phyloP scores from a whole-genome alignment of 495 filamentous ascomycete species.

The Hypoxylon intermedium region DNA sequence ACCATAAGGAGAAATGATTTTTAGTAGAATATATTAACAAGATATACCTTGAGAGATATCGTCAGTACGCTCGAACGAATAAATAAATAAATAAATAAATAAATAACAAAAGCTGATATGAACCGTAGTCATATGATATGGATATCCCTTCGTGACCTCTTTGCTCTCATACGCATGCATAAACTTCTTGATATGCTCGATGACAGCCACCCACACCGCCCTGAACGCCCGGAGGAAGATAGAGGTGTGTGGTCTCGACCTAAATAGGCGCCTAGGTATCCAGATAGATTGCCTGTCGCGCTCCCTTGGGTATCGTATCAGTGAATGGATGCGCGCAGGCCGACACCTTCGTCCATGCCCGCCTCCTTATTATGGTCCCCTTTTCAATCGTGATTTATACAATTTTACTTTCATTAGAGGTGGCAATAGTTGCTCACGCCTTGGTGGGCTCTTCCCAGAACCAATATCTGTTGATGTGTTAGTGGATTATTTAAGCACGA shows the following conservation, averaged over 20 bases:
- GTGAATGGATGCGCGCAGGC: slow-evolving; percentile 2
- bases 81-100: background rate
- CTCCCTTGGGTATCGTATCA: background rate
- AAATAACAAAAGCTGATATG: slow-evolving; percentile 22
- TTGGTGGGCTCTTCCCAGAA: slow-evolving; percentile 30
- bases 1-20: background rate
- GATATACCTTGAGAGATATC: background rate
- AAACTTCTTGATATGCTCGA: background rate
- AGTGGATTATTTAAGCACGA: background rate
- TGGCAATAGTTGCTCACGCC: slow-evolving; percentile 9
- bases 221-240: slow-evolving; percentile 17
- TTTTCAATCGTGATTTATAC: slow-evolving; percentile 18
- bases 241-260: background rate
- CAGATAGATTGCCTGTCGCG: slow-evolving; percentile 1
- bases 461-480: slow-evolving; percentile 37
- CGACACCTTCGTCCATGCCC: slow-evolving; percentile 9
- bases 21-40: slow-evolving; percentile 19
- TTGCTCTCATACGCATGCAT: slow-evolving; percentile 5
- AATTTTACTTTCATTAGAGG: slow-evolving; percentile 23
- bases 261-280: background rate
- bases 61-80: background rate
- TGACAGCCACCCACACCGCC: background rate
- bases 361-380: slow-evolving; percentile 12
- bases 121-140: slow-evolving; percentile 14
- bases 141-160: slow-evolving; percentile 16